Conservation (phyloP, 2,329 filamentous ascomycete species). For the Phyllosticta capitalensis region DNA sequence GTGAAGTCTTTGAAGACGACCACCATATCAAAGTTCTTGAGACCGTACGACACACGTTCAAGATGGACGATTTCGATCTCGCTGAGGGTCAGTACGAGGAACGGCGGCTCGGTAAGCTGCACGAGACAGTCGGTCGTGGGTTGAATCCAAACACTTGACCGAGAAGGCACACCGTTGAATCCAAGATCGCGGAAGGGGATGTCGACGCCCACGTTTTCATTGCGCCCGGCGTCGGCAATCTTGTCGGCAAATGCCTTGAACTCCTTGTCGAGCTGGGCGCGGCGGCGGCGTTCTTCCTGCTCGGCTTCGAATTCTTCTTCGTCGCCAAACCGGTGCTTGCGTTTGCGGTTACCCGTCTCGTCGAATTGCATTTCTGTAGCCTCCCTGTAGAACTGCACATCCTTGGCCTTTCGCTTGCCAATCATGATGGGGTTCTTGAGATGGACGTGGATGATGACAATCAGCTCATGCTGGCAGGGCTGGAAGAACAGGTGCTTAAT, state of each 20-base stretch:
- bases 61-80: conserved; percentile 95
- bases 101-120: conserved; percentile 92
- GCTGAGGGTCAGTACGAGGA: conserved; percentile 88
- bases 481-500: conserved; percentile 99
- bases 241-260: conserved; percentile 97
- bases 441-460: conserved; percentile 96
- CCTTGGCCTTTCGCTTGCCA: conserved; percentile 97
- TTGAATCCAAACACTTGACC: conserved; percentile 90
- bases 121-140: conserved; percentile 95
- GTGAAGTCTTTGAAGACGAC: conserved; percentile 98
- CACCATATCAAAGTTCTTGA: conserved; percentile 98
- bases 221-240: conserved; percentile 89
- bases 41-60: conserved; percentile 87
- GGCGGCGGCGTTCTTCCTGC: conserved; percentile 85
- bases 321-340: conserved; percentile 94
- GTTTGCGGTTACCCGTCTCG: conserved; percentile 94
- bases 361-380: conserved; percentile 98
- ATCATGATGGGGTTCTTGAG: conserved; percentile 97
- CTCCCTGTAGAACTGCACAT: conserved; percentile 96
- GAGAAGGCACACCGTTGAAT: conserved; percentile 92
- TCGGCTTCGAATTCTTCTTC: conserved; percentile 98
- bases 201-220: conserved; percentile 84
- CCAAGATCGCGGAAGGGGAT: conserved; percentile 94
- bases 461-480: conserved; percentile 88
- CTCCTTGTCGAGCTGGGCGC: conserved; percentile 85